phyloP scores from a whole-genome alignment of 176 grass and related monocot species.

The Avena sativa region DNA sequence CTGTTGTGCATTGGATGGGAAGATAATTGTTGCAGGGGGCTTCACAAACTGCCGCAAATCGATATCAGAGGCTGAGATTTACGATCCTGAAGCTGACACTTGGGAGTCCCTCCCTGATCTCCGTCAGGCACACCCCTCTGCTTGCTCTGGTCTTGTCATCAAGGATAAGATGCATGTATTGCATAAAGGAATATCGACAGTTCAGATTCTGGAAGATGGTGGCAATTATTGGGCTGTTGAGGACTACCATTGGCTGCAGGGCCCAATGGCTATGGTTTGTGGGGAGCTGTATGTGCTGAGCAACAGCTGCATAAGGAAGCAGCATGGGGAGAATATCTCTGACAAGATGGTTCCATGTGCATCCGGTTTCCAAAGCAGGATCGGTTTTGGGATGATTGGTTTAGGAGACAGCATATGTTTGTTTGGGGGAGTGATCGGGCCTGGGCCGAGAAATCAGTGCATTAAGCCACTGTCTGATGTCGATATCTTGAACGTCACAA shows the following conservation, averaged over 20 bases:
- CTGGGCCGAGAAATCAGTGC: slow-evolving; percentile 91
- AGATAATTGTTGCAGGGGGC: slow-evolving; percentile 90
- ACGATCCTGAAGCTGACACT: slow-evolving; percentile 71
- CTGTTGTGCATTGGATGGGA: slow-evolving; percentile 85
- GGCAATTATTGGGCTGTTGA: slow-evolving; percentile 73
- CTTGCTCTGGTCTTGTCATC: slow-evolving; percentile 89
- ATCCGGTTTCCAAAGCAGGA: slow-evolving; percentile 91
- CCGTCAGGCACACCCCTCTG: slow-evolving; percentile 79
- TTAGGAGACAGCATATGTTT: slow-evolving; percentile 79
- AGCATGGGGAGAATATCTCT: slow-evolving; percentile 64
- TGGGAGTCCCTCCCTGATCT: slow-evolving; percentile 92
- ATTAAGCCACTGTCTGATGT: slow-evolving; percentile 88
- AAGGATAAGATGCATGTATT: slow-evolving; percentile 87
- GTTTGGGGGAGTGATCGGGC: slow-evolving; percentile 90
- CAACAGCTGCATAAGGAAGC: slow-evolving; percentile 93
- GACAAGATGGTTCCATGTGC: slow-evolving; percentile 90
- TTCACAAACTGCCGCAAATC: slow-evolving; percentile 93
- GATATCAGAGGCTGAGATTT: slow-evolving; percentile 87
- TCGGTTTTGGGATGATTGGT: slow-evolving; percentile 91
- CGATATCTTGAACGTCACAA: slow-evolving; percentile 83
- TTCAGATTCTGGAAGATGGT: slow-evolving; percentile 87
- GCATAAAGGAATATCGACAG: slow-evolving; percentile 86
- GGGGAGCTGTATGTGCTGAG: slow-evolving; percentile 90
- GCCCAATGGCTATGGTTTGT: slow-evolving; percentile 84
- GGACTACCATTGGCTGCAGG: slow-evolving; percentile 90